Conservation (phyloP, 495 filamentous ascomycete species). For the Halenospora varia region DNA sequence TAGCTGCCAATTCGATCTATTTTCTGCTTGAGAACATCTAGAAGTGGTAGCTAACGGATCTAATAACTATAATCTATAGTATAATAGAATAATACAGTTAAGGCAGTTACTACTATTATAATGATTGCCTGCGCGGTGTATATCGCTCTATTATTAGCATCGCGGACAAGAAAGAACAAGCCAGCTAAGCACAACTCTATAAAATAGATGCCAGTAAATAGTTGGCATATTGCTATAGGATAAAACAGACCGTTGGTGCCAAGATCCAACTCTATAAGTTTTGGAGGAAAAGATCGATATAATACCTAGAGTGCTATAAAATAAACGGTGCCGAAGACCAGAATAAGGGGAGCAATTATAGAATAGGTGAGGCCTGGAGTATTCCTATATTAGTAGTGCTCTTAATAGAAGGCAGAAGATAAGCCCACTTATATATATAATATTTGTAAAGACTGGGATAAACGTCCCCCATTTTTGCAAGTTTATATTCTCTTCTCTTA, state of each 20-base stretch:
- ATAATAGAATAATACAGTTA: constrained; percentile 60
- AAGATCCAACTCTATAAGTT: constrained; percentile 73
- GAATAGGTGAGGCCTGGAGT: constrained; percentile 16
- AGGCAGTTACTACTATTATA: constrained; percentile 58
- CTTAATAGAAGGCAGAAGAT: constrained; percentile 23
- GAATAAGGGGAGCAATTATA: constrained; percentile 79
- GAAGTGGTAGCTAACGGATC: constrained; percentile 1
- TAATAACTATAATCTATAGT: constrained; percentile 1
- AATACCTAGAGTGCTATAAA: constrained; percentile 83
- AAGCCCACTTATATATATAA: constrained; percentile 66
- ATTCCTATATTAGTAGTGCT: background rate
- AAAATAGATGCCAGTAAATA: constrained; percentile 83
- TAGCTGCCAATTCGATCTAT: background rate
- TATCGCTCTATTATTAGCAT: constrained; percentile 42
- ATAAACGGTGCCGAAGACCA: constrained; percentile 77
- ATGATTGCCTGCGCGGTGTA: constrained; percentile 65
- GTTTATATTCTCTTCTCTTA: background rate
- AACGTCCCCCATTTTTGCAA: constrained; percentile 75
- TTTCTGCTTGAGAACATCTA: background rate
- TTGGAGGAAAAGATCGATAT: constrained; percentile 89
- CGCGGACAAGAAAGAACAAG: constrained; percentile 71
- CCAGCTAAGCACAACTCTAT: constrained; percentile 82
- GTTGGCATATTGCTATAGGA: constrained; percentile 78
- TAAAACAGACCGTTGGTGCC: constrained; percentile 87
- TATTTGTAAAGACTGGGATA: constrained; percentile 76